Evolutionary conservation across 768 basidiomycete species (phyloP), one percentile per base, ranked within the genome.

Genomic region (Collybia mongolica): DNA sequence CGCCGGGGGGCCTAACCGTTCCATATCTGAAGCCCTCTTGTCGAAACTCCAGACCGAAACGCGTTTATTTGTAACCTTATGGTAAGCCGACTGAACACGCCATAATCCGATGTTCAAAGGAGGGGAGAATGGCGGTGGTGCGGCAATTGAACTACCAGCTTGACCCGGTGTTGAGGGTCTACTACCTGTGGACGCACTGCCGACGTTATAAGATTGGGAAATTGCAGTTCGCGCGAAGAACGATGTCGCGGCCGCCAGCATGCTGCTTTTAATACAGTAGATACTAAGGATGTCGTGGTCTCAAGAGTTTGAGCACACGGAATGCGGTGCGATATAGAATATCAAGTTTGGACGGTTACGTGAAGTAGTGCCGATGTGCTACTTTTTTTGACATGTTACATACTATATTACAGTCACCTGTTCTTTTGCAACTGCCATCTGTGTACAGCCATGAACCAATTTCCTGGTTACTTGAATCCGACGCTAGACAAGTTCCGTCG

Each of bases 31-130:
- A 0, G 76, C 73, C 50, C 80, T 75, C 73, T 98, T 98, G 64
- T 98, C 94, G 56, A 90, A 88, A 22, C 80, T 79, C 96, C 96
- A 99, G 15, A 99, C 85, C 15, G 87, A 90, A 5, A 98, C 95
- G 50, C 84, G 86, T 68, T 98, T 97, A 55, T 78, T 80, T 2
- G 90, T 98, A 46, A 88, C 83, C 72, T 93, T 96, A 69, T 98
- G 95, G 17, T 78, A 80, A 1, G 89, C 97, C 1, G 83, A 76
- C 54, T 93, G 84, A 0, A 98, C 88, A 60, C 79, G 86, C 97
- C 97, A 98, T 46, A 92, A 69, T 2, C 96, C 96, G 7, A 94
- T 82, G 55, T 71, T 74, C 53, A 90, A 82, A 12, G 86, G 63
- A 5, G 82, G 79, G 17, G 78, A 71, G 40, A 68, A 62, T 7